Evolutionary conservation across 2,329 filamentous ascomycete genomes (phyloP).

Genomic region (Calonectria montana): DNA sequence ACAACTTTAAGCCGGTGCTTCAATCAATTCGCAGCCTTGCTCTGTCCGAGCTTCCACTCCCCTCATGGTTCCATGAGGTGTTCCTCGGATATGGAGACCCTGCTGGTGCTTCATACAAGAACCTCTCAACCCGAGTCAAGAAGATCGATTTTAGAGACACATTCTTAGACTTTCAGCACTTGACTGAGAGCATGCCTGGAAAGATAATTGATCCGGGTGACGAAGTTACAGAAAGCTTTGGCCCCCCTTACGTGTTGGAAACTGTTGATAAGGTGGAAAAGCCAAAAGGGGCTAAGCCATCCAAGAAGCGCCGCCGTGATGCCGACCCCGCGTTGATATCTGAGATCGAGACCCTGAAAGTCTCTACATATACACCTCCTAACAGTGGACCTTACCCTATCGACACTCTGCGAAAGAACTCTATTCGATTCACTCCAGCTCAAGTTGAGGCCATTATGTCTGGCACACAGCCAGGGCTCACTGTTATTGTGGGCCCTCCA

Average conservation of each 20-base stretch:
- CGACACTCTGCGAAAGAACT: conserved; percentile 84
- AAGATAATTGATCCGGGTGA: conserved; percentile 85
- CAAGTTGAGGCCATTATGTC: conserved; percentile 95
- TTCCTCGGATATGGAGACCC: conserved; percentile 98
- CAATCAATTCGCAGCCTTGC: conserved; percentile 91
- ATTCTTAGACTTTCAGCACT: conserved; percentile 94
- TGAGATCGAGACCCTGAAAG: conserved; percentile 76
- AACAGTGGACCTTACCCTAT: conserved; percentile 92
- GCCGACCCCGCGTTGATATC: conserved; percentile 73
- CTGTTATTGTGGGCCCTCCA: conserved; percentile 92
- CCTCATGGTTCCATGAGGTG: conserved; percentile 94
- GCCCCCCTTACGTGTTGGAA: conserved; percentile 88
- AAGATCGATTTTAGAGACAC: conserved; percentile 93
- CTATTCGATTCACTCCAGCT: conserved; percentile 87
- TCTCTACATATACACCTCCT: conserved; percentile 89
- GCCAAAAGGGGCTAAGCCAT: conserved; percentile 66
- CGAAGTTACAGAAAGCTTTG: conserved; percentile 78
- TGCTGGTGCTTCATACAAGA: conserved; percentile 85
- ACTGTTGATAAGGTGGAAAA: conserved; percentile 66
- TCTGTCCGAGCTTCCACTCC: conserved; percentile 85
- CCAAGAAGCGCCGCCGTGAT: conserved; percentile 90
- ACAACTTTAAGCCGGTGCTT: conserved; percentile 95
- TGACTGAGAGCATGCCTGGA: conserved; percentile 89
- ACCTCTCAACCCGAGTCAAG: conserved; percentile 80
- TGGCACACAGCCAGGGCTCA: conserved; percentile 92